Conservation (phyloP, 257 asterid species). For the Leptodermis oblonga region DNA sequence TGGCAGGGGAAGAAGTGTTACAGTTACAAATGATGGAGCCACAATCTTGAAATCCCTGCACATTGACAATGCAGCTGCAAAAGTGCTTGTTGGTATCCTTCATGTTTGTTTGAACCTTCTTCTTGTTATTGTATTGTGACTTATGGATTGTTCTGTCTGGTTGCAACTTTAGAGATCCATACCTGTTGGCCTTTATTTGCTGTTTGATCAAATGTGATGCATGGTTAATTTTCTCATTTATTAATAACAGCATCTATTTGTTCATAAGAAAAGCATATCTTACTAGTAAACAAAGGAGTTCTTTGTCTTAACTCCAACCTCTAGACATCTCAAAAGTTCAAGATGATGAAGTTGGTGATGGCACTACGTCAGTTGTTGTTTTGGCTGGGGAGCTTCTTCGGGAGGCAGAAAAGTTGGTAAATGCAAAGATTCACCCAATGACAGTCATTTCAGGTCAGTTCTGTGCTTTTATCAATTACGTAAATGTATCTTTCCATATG, state of each 20-base stretch:
- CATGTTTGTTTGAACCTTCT: conserved; percentile 4
- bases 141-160: background rate
- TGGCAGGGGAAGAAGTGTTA: conserved; percentile 72
- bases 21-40: conserved; percentile 98
- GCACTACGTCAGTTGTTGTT: conserved; percentile 95
- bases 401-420: conserved; percentile 96
- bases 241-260: background rate
- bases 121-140: background rate
- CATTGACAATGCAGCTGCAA: conserved; percentile 97
- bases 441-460: conserved; percentile 73
- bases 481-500: background rate
- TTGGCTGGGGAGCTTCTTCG: conserved; percentile 97
- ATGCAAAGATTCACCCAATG: conserved; percentile 91
- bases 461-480: background rate
- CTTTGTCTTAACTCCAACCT: conserved; percentile 26
- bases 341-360: conserved; percentile 99
- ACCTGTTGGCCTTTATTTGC: background rate
- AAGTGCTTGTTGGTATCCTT: conserved; percentile 96
- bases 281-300: background rate
- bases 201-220: background rate
- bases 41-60: conserved; percentile 95
- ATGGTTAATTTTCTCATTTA: background rate
- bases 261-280: background rate
- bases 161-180: background rate
- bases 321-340: conserved; percentile 95